These are phyloP conservation scores for Penicillium egyptiacum DNA, from an alignment of 495 filamentous ascomycete genomes.

Conservation along the genomic window DNA sequence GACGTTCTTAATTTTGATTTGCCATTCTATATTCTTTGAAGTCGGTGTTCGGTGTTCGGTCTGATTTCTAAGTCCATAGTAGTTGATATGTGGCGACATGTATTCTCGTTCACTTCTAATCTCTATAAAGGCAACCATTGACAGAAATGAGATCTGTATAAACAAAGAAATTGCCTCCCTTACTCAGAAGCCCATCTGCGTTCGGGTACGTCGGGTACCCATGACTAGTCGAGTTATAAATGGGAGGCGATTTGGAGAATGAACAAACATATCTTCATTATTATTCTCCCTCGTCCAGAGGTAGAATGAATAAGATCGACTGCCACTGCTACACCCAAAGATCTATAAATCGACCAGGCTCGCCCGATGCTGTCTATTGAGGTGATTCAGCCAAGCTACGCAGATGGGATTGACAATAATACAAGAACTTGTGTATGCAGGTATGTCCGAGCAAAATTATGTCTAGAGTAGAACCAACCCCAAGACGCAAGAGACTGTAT, in stretches of 20 bases:
- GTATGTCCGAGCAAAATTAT: slow-evolving; percentile 7
- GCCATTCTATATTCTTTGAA: not conserved
- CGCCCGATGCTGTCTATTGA: not conserved
- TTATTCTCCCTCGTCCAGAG: not conserved
- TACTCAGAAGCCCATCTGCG: not conserved
- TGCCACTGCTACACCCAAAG: not conserved
- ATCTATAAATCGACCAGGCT: not conserved
- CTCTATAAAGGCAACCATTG: not conserved
- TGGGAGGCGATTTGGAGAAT: not conserved
- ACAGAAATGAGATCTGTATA: not conserved
- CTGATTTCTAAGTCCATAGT: too few species aligned
- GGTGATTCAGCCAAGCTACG: not conserved
- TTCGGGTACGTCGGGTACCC: not conserved
- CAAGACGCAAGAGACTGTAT: slow-evolving; percentile 14
- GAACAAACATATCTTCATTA: not conserved
- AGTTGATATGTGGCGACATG: too few species aligned
- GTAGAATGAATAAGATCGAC: not conserved
- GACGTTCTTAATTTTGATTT: not conserved
- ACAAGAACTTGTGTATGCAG: not conserved
- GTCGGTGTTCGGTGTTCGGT: too few species aligned
- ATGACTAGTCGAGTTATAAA: not conserved
- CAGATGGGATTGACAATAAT: not conserved
- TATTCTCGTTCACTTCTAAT: too few species aligned
- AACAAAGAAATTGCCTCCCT: not conserved
- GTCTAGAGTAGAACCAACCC: slow-evolving; percentile 7